Conservation (phyloP, 805 yeast genomes). For the Ogataea trehaloabstinens region DNA sequence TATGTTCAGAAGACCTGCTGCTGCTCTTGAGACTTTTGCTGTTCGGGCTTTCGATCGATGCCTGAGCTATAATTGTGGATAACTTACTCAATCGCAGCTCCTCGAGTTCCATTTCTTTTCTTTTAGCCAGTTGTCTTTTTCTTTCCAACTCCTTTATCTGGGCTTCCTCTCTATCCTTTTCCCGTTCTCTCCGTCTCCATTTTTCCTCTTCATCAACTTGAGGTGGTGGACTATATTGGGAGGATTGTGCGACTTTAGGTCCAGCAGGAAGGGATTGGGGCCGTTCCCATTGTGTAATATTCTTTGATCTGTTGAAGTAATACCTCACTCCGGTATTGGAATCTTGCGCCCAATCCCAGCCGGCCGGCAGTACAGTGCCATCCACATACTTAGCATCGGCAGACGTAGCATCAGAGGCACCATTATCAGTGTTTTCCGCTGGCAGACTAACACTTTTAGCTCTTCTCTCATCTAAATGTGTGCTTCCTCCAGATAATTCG, state of each 20-base stretch:
- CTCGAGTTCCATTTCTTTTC: slow-evolving; percentile 24
- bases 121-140: slow-evolving; percentile 33
- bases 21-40: slow-evolving; percentile 12
- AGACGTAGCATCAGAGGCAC: too few relatives aligned
- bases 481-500: slow-evolving; percentile 1
- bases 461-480: slow-evolving; percentile 25
- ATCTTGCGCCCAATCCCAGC: slow-evolving; percentile 64
- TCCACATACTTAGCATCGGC: slow-evolving; percentile 8
- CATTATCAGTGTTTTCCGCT: slow-evolving; percentile 1
- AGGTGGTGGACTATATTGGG: not conserved
- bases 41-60: slow-evolving; percentile 27
- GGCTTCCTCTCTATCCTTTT: slow-evolving; percentile 30
- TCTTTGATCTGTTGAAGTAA: slow-evolving; percentile 51
- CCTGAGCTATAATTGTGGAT: slow-evolving; percentile 29
- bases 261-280: slow-evolving; percentile 38
- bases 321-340: slow-evolving; percentile 43
- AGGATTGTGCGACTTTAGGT: slow-evolving; percentile 5
- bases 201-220: slow-evolving; percentile 21
- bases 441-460: slow-evolving; percentile 9
- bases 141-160: slow-evolving; percentile 30
- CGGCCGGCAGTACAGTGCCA: slow-evolving; percentile 48
- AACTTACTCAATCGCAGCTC: slow-evolving; percentile 25
- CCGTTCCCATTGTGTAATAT: slow-evolving; percentile 57
- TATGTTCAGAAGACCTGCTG: slow-evolving; percentile 22
- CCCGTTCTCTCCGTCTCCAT: slow-evolving; percentile 26